Percentiles rank a stretch among this genome's conserved stretches.
These are phyloP conservation scores for Xanthoceras sorbifolium DNA, from an alignment of 345 rosid genomes.

Conservation along the genomic window DNA sequence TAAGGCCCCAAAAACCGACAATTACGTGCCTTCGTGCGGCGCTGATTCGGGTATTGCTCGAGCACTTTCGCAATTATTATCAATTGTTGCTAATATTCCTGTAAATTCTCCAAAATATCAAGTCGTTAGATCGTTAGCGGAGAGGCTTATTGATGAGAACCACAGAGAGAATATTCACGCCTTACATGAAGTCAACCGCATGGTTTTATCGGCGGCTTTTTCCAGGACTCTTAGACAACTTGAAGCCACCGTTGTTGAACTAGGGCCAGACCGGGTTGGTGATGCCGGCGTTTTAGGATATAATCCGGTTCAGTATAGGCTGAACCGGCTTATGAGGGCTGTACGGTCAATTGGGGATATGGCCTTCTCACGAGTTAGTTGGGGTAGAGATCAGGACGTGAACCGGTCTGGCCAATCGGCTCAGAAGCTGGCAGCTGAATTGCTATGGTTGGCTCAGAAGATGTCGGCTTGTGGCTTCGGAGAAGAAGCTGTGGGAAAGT, in stretches of 20 bases:
- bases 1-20: conserved; percentile 19
- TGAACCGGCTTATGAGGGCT: conserved; percentile 49
- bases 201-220: conserved; percentile 64
- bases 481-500: conserved; percentile 72
- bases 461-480: conserved; percentile 62
- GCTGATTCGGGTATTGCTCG: conserved; percentile 66
- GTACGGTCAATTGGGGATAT: conserved; percentile 47
- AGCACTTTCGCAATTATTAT: conserved; percentile 66
- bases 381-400: conserved; percentile 34
- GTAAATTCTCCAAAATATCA: conserved; percentile 84
- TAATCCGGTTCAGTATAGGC: conserved; percentile 28
- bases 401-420: conserved; percentile 39
- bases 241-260: conserved; percentile 49
- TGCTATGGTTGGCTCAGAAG: conserved; percentile 82
- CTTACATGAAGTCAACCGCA: conserved; percentile 57
- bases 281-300: conserved; percentile 18
- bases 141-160: conserved; percentile 76
- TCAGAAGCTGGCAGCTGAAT: conserved; percentile 85
- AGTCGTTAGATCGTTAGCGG: conserved; percentile 70
- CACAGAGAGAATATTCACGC: conserved; percentile 42
- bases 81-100: conserved; percentile 62
- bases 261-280: conserved; percentile 29
- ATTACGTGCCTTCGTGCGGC: background rate
- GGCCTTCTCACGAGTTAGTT: conserved; percentile 30
- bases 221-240: conserved; percentile 57